phyloP scores from a whole-genome alignment of 108 stramenopile species.

The Nitzschia inconspicua region DNA sequence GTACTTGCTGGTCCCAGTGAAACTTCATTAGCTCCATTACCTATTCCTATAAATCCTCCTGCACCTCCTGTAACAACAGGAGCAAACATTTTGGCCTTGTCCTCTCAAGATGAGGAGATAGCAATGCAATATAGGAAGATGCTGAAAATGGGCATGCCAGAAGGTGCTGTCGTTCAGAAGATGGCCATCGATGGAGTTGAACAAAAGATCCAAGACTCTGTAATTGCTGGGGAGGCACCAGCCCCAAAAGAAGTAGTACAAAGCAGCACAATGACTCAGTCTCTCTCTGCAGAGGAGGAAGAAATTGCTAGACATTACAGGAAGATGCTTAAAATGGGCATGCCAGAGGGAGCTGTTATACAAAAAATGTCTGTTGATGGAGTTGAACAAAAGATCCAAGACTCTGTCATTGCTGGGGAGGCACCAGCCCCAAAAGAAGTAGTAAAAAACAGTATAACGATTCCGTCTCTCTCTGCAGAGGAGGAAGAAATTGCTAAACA shows the following conservation, averaged over 20 bases:
- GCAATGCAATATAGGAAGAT: constrained; percentile 29
- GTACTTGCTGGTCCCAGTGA: constrained; percentile 12
- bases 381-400: constrained; percentile 29
- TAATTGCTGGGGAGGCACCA: constrained; percentile 16
- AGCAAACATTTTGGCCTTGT: constrained; percentile 2
- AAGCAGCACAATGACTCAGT: neutral
- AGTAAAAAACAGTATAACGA: neutral
- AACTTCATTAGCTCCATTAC: too few species aligned
- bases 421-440: neutral
- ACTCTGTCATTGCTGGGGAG: constrained; percentile 19
- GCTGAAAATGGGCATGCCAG: constrained; percentile 43
- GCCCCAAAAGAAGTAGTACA: too few species aligned
- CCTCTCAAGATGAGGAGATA: constrained; percentile 26
- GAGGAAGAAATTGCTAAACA: constrained; percentile 28
- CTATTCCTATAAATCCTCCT: neutral
- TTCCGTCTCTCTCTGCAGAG: neutral
- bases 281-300: constrained; percentile 26
- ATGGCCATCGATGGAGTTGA: constrained; percentile 26
- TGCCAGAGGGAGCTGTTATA: constrained; percentile 33
- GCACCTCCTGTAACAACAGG: too few species aligned
- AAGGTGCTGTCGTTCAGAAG: constrained; percentile 28
- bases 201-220: constrained; percentile 30
- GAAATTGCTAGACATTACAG: constrained; percentile 17
- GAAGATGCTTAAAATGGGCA: constrained; percentile 42
- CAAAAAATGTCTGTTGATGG: constrained; percentile 28